Evolutionary conservation across 2,329 filamentous ascomycete genomes (phyloP), one percentile per base, ranked within the genome.

Genomic region (Sporothrix pallida): DNA sequence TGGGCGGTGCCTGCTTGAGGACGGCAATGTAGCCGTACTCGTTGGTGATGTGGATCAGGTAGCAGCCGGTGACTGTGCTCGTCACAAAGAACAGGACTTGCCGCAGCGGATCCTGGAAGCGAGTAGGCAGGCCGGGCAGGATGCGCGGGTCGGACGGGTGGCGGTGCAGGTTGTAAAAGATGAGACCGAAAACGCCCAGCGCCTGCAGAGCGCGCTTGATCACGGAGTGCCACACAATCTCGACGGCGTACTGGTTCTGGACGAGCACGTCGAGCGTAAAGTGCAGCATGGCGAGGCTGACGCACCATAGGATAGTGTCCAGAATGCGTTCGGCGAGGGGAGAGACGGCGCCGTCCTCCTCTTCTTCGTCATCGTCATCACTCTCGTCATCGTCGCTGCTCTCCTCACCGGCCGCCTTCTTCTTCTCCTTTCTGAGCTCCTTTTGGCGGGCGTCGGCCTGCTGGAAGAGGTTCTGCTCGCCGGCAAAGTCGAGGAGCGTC

Each of bases 1-100:
- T 81, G 5, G 94, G 91, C n/a, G 96, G 96, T 0, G 94, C 92
- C 76, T 90, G 90, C 84, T 97, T 97, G 93, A 98, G 95, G 23
- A 97, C 90, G 7, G 92, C 92, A 77, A 97, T 90, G 79, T 98
- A 98, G 4, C 91, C 89, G 76, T 90, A 89, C 44, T 85, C 87
- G 79, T 98, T 98, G 37, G 92, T 94, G 71, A 95, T 89, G 77
- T 93, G 86, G 68, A 98, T 91, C 75, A 98, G 85, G 81, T 94
- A 95, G 82, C 90, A 93, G 1, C 96, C 96, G 0, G 89, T 84
- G 10, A 79, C 81, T 8, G 91, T 81, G 76, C 91, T 90, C 31
- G 86, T 83, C 17, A 79, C 79, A 75, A 94, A 87, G 83, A 95
- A 96, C 71, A 93, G 81, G 17, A 82, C 73, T 76, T 91, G 89